Percentiles rank a stretch among this genome's conserved stretches.
These are phyloP conservation scores for Sclerotinia sclerotiorum DNA, from an alignment of 2,329 filamentous ascomycete genomes.

Conservation along the genomic window DNA sequence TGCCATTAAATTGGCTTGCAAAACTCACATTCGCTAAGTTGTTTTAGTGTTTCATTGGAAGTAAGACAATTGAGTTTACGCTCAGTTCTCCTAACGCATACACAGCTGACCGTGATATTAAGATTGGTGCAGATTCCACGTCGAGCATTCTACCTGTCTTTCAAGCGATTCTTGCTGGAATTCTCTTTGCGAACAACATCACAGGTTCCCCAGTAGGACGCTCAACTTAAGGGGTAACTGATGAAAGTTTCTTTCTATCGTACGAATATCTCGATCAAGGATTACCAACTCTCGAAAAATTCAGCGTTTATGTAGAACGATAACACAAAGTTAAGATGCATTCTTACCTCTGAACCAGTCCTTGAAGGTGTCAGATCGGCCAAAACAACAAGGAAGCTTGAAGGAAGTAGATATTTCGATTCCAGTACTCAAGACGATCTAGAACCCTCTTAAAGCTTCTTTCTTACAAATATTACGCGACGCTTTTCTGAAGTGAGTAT, in stretches of 20 bases:
- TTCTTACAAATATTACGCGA: constrained; percentile 45
- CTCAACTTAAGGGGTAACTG: constrained; percentile 58
- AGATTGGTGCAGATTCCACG: constrained; percentile 52
- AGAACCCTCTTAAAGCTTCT: constrained; percentile 44
- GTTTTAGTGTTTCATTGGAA: constrained; percentile 52
- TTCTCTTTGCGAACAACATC: constrained; percentile 54
- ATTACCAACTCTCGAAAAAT: constrained; percentile 54
- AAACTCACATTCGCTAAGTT: constrained; percentile 52
- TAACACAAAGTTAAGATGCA: constrained; percentile 48
- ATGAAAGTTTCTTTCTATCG: constrained; percentile 56
- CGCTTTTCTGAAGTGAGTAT: constrained; percentile 49
- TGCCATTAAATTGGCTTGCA: constrained; percentile 54
- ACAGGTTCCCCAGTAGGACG: constrained; percentile 49
- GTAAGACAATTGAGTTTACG: constrained; percentile 41
- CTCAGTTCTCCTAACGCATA: constrained; percentile 36
- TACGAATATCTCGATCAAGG: constrained; percentile 64
- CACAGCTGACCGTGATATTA: constrained; percentile 45
- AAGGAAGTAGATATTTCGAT: constrained; percentile 52
- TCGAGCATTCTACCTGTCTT: constrained; percentile 60
- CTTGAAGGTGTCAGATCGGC: constrained; percentile 42
- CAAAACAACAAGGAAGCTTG: constrained; percentile 41
- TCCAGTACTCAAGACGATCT: constrained; percentile 49
- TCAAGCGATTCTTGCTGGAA: constrained; percentile 59
- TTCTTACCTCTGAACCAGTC: constrained; percentile 44
- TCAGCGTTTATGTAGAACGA: constrained; percentile 51